Base-by-base conservation (phyloP, 1,284 basidiomycete genomes). In the Sanghuangporus baumii region DNA sequence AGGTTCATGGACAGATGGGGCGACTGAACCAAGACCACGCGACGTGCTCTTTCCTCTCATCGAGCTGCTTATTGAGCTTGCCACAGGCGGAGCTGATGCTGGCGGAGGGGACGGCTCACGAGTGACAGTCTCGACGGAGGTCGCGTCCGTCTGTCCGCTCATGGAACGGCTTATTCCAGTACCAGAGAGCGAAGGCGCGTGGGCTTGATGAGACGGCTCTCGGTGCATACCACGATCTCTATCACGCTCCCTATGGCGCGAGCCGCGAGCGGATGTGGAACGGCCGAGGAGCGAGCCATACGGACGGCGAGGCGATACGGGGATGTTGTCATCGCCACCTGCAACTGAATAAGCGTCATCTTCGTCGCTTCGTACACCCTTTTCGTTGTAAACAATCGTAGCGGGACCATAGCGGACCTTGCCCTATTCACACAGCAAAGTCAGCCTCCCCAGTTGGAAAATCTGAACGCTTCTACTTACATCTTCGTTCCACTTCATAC, bases 401-500 rank as follows among this genome's bases (percentile, higher is more conserved):
- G 89, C 89, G 4, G 88, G 88, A 14, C 62, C 62, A 46, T 64
- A 64, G 14, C 61, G 84, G 16, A 78, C 82, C 65, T 75, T 78
- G 20, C 85, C 85, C 86, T 88, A 65, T 20, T 57, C 8, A 54
- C 57, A 46, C 43, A 55, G 14, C 60, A 18, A 66, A 37, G 43
- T 65, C 57, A 66, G 48, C 48, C 36, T 38, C 37, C 56, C 8
- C 34, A 2, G 56, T 31, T 64, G 60, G 66, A 67, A 43, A 18
- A 50, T n/a, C 12, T 51, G n/a, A 8, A 40, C 20, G 20, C 31
- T 7, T 7, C 2, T 60, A 75, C 84, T 66, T 69, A 89, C 88
- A 69, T 87, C 84, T 69, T 91, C 88, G 52, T 84, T 79, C 89
- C 88, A 91, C 72, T 90, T 91, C 65, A 91, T 89, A 60, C 89